Evolutionary conservation across 805 yeast species (phyloP).

Genomic region (Crinitomyces ghanaensis): DNA sequence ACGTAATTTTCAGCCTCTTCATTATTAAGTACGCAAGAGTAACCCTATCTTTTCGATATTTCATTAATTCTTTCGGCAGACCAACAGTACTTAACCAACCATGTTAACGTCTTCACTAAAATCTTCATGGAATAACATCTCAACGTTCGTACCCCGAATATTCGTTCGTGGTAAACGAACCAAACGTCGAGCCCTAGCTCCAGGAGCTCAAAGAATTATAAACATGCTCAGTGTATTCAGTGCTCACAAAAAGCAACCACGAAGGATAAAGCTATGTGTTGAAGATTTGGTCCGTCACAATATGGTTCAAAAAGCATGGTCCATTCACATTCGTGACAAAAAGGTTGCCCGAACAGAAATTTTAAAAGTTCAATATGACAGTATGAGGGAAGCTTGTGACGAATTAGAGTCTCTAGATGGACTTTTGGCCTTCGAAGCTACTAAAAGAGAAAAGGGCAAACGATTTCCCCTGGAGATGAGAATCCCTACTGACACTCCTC

Average conservation of each 20-base stretch:
- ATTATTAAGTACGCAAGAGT: too few relatives aligned
- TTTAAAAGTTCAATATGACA: conserved; percentile 45
- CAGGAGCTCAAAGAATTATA: conserved; percentile 38
- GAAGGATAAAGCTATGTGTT: conserved; percentile 54
- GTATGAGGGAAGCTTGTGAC: conserved; percentile 61
- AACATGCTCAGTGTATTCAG: conserved; percentile 69
- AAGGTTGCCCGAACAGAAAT: conserved; percentile 27
- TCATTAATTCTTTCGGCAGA: too few relatives aligned
- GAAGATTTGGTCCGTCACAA: conserved; percentile 83
- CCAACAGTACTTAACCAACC: too few relatives aligned
- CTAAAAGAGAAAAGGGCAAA: conserved; percentile 39
- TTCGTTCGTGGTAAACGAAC: conserved; percentile 43
- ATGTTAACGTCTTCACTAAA: too few relatives aligned
- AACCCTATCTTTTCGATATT: too few relatives aligned
- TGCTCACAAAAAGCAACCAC: conserved; percentile 83
- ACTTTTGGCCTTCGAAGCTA: conserved; percentile 52
- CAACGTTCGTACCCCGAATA: too few relatives aligned
- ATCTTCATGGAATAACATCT: too few relatives aligned
- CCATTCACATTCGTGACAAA: conserved; percentile 42
- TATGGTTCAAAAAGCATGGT: conserved; percentile 78
- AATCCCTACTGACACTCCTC: conserved; percentile 84
- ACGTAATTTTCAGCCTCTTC: too few relatives aligned
- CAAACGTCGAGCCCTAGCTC: conserved; percentile 29
- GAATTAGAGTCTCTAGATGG: conserved; percentile 39
- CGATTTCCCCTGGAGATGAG: conserved; percentile 76